Evolutionary conservation across 129 eudicot genomes (phyloP), one percentile per base, ranked within the genome.

Genomic region (Cynara cardunculus): DNA sequence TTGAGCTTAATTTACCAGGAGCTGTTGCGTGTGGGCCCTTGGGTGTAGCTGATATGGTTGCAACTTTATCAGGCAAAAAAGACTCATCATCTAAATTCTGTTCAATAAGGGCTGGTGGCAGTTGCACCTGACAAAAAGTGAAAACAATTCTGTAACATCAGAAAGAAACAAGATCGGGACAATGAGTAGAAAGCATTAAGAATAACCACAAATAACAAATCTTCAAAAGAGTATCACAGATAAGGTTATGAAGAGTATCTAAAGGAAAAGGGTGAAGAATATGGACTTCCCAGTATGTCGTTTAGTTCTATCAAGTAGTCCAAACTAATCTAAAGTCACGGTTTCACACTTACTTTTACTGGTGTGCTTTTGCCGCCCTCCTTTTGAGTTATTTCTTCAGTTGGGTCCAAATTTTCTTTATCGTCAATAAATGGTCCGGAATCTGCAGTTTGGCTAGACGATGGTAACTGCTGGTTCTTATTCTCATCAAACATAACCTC

Each of bases 321-420:
- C 11, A 71, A 71, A 71, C 53, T 32, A 44, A 72, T n/a, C 62
- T 49, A 11, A 53, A 18, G 5, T 53, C 22, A 14, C 22, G 2
- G 31, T 64, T 65, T 34, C 5, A 30, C 37, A 74, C 78, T 31
- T 28, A 78, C 81, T 28, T 81, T 77, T 31, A 76, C 53, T 44
- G 46, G 24, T 76, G 72, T 35, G 26, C 66, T 71, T 21, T 81
- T 84, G 31, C 27, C 44, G 6, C 39, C 71, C 76, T 76, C 84
- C 77, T 80, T 67, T 39, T 78, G 61, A 27, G 12, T 74, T 34
- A 66, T 74, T 72, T 71, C 84, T 62, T 30, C 37, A 39, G 75
- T 71, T 14, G 86, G 86, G 14, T 27, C 49, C 13, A 75, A 9
- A 78, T 88, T 90, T 86, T 91, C 97, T 79, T 91, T 94, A 79